Percentiles rank a stretch among this genome's conserved stretches.
Conservation (phyloP, 768 basidiomycete species). For the Lentinula boryana region DNA sequence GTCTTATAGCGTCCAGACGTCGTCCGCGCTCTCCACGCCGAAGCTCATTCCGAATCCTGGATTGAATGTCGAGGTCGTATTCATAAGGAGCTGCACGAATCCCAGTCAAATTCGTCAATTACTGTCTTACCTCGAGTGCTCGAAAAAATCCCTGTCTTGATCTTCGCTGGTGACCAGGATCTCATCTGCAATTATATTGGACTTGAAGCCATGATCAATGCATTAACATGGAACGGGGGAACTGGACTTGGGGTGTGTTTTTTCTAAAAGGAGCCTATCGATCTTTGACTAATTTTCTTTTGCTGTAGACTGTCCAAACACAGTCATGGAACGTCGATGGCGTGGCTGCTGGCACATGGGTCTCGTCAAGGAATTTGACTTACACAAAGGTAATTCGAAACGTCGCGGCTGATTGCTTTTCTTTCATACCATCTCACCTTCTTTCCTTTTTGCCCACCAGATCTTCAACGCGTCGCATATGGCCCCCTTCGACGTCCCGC, state of each 20-base stretch:
- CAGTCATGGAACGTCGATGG: slow-evolving; percentile 73
- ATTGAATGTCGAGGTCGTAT: slow-evolving; percentile 76
- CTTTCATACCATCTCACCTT: neutral
- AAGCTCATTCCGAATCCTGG: slow-evolving; percentile 74
- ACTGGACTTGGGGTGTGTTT: slow-evolving; percentile 75
- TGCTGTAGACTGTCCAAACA: slow-evolving; percentile 53
- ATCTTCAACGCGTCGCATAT: slow-evolving; percentile 95
- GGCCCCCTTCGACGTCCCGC: slow-evolving; percentile 85
- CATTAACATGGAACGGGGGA: slow-evolving; percentile 80
- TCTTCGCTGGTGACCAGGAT: slow-evolving; percentile 96
- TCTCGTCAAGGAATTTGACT: slow-evolving; percentile 80
- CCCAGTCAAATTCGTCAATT: slow-evolving; percentile 60
- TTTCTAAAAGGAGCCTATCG: neutral
- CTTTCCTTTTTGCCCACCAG: slow-evolving; percentile 36
- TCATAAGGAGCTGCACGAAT: slow-evolving; percentile 51
- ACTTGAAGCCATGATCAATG: slow-evolving; percentile 77
- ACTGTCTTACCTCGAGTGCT: slow-evolving; percentile 74
- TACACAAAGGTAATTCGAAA: slow-evolving; percentile 70
- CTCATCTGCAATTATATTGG: slow-evolving; percentile 96
- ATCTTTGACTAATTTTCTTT: slow-evolving; percentile 5
- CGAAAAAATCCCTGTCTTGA: slow-evolving; percentile 73
- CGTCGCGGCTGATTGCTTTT: neutral
- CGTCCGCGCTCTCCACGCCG: slow-evolving; percentile 76
- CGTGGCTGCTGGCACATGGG: slow-evolving; percentile 86
- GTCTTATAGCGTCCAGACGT: slow-evolving; percentile 69